Evolutionary conservation across 2,329 filamentous ascomycete species (phyloP).

Genomic region (Pseudogymnoascus pannorum): DNA sequence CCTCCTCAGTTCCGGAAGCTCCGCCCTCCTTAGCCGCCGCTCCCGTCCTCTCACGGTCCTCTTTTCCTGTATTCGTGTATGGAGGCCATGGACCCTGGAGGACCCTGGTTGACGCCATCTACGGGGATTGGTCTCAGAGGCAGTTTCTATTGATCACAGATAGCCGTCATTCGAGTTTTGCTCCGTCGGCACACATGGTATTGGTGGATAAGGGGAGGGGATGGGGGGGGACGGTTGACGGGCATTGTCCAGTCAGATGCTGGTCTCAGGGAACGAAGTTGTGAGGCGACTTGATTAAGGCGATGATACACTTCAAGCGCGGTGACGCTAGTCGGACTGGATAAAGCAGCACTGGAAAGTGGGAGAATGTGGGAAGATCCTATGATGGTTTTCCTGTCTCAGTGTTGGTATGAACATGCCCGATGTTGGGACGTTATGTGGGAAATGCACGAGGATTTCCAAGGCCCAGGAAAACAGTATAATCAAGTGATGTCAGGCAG

Average conservation of each 20-base stretch:
- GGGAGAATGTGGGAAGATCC: constrained; percentile 11
- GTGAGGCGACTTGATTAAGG: constrained; percentile 19
- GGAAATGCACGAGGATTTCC: constrained; percentile 6
- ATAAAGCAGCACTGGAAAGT: constrained; percentile 20
- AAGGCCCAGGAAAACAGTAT: background rate
- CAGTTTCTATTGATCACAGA: constrained; percentile 29
- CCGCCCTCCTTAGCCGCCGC: constrained; percentile 19
- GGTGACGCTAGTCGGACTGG: constrained; percentile 30
- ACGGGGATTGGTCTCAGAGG: constrained; percentile 24
- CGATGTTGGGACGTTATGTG: constrained; percentile 4
- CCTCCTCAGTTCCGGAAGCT: constrained; percentile 12
- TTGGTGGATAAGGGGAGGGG: constrained; percentile 21
- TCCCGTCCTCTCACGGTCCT: constrained; percentile 24
- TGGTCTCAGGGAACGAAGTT: constrained; percentile 13
- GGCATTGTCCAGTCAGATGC: constrained; percentile 7
- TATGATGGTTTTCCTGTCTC: constrained; percentile 4
- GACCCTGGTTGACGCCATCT: constrained; percentile 21
- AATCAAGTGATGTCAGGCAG: constrained; percentile 35
- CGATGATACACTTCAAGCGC: constrained; percentile 32
- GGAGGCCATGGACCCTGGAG: constrained; percentile 24
- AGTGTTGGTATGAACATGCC: constrained; percentile 20
- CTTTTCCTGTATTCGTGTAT: constrained; percentile 24
- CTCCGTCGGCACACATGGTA: constrained; percentile 21
- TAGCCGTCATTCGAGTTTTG: constrained; percentile 25
- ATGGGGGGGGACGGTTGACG: constrained; percentile 11